Evolutionary conservation across 1,284 basidiomycete species (phyloP), one percentile per base, ranked within the genome.

Genomic region (Tetrapyrgos nigripes): DNA sequence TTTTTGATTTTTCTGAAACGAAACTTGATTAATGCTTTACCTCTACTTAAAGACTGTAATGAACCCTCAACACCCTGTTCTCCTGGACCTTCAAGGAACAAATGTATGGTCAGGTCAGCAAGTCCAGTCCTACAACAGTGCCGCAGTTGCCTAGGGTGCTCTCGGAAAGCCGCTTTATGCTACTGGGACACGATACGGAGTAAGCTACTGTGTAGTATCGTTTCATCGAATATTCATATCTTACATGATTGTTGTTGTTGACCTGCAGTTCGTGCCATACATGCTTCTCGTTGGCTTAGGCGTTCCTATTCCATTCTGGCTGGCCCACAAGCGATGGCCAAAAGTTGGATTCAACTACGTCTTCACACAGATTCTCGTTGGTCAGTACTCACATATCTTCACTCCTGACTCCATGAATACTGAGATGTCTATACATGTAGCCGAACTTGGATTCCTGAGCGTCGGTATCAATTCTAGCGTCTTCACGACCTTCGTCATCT

Each of bases 291-390:
- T 73, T 43, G 78, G 79, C 14, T 68, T 79, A 13, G 66, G 66
- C 23, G 70, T 76, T 28, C 79, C 76, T 1, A 65, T 79, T 40
- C 76, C 76, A 10, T 76, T 77, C 65, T 78, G 71, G 70, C 45
- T 74, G 24, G 51, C 68, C 13, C 76, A 79, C 68, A 65, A 68
- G 60, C 71, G 72, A 60, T 79, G 65, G 55, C 78, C 78, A 11
- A 74, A 73, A 23, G 49, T 73, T 23, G 71, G 73, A n/a, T 72
- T 70, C 50, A 71, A 76, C 53, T 61, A 67, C 50, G 69, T 76
- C 13, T 72, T 74, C 58, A 76, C 75, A 0, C 74, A 74, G 1
- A 65, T 75, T 56, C 63, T 76, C 28, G 62, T 71, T 52, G 68
- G 70, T 68, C 23, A 49, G 67, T 65, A 69, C 72, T 19, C 11